A percentile compares a stretch with the other conserved stretches of the same genome.
phyloP scores from a whole-genome alignment of 2,329 filamentous ascomycete species.

The Apiospora sp. region DNA sequence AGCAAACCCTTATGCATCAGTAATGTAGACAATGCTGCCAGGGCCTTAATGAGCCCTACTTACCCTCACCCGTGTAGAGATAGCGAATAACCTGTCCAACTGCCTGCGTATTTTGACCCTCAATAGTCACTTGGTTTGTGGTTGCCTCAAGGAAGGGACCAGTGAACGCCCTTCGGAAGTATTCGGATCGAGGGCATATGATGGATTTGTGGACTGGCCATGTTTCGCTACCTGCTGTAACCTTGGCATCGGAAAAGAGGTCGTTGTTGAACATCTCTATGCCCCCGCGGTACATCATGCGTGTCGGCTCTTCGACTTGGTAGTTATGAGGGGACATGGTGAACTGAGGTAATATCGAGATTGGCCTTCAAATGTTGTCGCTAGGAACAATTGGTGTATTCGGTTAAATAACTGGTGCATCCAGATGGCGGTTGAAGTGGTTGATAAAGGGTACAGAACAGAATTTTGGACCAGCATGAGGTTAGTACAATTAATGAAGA shows the following conservation, averaged over 20 bases:
- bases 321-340: neutral
- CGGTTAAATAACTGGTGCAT: neutral
- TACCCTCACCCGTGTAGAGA: neutral
- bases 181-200: conserved; percentile 25
- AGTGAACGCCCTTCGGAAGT: conserved; percentile 26
- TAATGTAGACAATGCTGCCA: neutral
- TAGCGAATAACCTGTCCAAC: neutral
- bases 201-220: conserved; percentile 31
- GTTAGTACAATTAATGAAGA: no score
- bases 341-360: neutral
- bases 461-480: neutral
- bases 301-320: neutral
- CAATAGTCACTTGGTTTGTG: neutral
- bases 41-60: neutral
- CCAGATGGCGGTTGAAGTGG: neutral
- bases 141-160: conserved; percentile 19
- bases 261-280: neutral
- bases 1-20: neutral
- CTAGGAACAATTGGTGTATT: no score
- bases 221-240: conserved; percentile 24
- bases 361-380: no score
- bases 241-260: conserved; percentile 27
- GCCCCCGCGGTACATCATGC: neutral
- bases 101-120: neutral
- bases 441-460: neutral